These are phyloP conservation scores for Vanderwaltozyma verrucispora DNA, from an alignment of 805 yeast genomes.

Conservation along the genomic window DNA sequence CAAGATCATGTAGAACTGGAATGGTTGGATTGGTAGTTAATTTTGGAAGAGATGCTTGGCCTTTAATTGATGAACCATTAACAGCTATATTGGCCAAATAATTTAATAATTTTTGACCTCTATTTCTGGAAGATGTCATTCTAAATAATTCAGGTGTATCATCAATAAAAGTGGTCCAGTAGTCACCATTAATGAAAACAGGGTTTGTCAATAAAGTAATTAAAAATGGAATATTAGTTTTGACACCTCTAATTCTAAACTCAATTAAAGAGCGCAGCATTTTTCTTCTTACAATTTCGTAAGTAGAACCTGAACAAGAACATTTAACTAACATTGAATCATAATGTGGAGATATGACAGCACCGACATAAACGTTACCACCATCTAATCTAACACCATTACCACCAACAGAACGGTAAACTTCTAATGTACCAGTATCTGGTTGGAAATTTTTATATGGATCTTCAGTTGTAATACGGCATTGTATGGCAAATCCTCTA, in stretches of 20 bases:
- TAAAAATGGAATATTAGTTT: constrained; percentile 95
- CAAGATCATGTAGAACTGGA: constrained; percentile 57
- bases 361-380: constrained; percentile 97
- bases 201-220: constrained; percentile 85
- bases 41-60: constrained; percentile 90
- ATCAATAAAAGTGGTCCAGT: constrained; percentile 98
- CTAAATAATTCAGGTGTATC: constrained; percentile 95
- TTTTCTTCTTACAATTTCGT: constrained; percentile 93
- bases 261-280: constrained; percentile 96
- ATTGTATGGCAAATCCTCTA: constrained; percentile 96
- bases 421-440: constrained; percentile 96
- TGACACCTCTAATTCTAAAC: constrained; percentile 97
- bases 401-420: constrained; percentile 97
- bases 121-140: constrained; percentile 89
- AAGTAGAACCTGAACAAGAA: constrained; percentile 93
- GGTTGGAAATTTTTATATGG: constrained; percentile 96
- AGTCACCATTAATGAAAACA: constrained; percentile 72
- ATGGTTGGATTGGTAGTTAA: constrained; percentile 62
- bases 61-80: constrained; percentile 92
- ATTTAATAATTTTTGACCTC: constrained; percentile 88
- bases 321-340: constrained; percentile 98
- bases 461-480: constrained; percentile 98
- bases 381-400: constrained; percentile 98
- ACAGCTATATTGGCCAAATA: constrained; percentile 91
- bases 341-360: constrained; percentile 92